Evolutionary conservation across 2,329 filamentous ascomycete species (phyloP).

Genomic region (Microdochium paspali): DNA sequence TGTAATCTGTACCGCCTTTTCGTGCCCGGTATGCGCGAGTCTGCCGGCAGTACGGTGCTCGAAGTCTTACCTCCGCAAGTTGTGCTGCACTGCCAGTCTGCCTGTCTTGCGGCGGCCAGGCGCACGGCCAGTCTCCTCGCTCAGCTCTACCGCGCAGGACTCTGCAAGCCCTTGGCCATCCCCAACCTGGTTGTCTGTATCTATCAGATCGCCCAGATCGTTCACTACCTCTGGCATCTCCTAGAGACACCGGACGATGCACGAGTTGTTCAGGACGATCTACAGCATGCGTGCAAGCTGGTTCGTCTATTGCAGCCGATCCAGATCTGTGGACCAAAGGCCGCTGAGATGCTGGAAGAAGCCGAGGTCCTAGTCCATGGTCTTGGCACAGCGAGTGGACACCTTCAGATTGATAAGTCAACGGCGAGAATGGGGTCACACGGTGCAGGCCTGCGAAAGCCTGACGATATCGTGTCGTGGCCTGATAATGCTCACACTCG

Average conservation of each 20-base stretch:
- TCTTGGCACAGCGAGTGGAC: neutral
- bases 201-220: constrained; percentile 4
- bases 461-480: neutral
- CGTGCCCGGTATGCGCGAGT: constrained; percentile 13
- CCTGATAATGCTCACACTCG: neutral
- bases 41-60: constrained; percentile 2
- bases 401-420: too few relatives aligned
- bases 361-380: neutral
- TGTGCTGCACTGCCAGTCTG: constrained; percentile 4
- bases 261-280: neutral
- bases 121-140: constrained; percentile 4
- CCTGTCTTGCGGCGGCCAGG: constrained; percentile 4
- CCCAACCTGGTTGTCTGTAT: neutral
- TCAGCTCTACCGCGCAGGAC: constrained; percentile 1
- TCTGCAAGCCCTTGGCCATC: neutral
- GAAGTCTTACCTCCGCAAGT: constrained; percentile 2
- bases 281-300: neutral
- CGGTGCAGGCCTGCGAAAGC: too few relatives aligned
- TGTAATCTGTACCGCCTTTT: constrained; percentile 17
- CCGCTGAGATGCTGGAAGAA: neutral
- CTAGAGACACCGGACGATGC: neutral
- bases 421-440: too few relatives aligned
- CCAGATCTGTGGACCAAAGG: neutral
- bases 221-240: constrained; percentile 1
- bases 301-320: neutral